These are phyloP conservation scores for Haberlea rhodopensis DNA, from an alignment of 257 asterid genomes.

Conservation along the genomic window DNA sequence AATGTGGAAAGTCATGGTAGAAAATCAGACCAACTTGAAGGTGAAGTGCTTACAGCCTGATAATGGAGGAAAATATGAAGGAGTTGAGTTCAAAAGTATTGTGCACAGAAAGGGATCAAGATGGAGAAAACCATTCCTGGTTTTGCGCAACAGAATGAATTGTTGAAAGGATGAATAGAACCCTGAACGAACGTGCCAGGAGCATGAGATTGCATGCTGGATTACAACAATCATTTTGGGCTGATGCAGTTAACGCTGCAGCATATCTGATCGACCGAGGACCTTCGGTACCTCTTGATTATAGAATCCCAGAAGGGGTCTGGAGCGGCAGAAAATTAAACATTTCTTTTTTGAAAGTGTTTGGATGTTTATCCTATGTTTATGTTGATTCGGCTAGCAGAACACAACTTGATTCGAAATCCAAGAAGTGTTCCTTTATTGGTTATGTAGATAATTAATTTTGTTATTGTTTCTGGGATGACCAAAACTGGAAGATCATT, in stretches of 20 bases:
- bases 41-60: background rate
- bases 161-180: background rate
- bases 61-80: background rate
- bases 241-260: background rate
- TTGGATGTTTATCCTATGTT: too few species aligned
- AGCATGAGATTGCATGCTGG: slow-evolving; percentile 4
- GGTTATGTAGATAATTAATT: too few species aligned
- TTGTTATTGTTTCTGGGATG: too few species aligned
- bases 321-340: background rate
- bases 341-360: too few species aligned
- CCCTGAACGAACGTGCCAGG: background rate
- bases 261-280: background rate
- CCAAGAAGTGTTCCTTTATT: too few species aligned
- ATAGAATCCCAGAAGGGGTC: background rate
- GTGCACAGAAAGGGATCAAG: background rate
- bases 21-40: background rate
- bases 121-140: background rate
- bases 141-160: background rate
- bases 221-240: background rate
- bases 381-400: too few species aligned
- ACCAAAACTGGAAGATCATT: too few species aligned
- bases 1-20: background rate
- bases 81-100: background rate
- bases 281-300: background rate
- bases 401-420: too few species aligned